phyloP scores from a whole-genome alignment of 257 asterid species.

The Solanum dulcamara region DNA sequence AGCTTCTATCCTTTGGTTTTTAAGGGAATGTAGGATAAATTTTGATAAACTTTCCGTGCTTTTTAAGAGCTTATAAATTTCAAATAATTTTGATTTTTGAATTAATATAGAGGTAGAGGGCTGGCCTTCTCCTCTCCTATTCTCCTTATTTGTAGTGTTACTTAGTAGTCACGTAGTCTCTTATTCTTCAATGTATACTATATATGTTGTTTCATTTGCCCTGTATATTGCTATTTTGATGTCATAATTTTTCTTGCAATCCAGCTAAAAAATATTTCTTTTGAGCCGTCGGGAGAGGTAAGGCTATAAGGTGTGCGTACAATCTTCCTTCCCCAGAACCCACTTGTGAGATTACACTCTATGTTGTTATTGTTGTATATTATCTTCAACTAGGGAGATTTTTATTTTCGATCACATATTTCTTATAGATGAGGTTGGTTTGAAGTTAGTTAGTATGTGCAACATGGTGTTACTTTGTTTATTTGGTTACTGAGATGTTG shows the following conservation, averaged over 20 bases:
- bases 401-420: background rate
- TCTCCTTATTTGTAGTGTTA: background rate
- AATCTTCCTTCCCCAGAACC: background rate
- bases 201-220: background rate
- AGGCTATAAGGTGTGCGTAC: background rate
- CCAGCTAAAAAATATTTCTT: background rate
- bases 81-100: background rate
- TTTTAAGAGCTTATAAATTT: background rate
- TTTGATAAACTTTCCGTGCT: background rate
- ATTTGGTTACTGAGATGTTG: background rate
- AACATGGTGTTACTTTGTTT: background rate
- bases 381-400: background rate
- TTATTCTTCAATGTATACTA: background rate
- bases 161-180: background rate
- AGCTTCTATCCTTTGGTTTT: background rate
- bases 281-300: background rate
- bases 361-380: background rate
- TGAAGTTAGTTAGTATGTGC: background rate
- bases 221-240: background rate
- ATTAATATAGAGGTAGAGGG: background rate
- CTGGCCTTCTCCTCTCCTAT: background rate
- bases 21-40: background rate
- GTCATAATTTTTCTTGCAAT: background rate
- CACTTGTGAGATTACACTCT: background rate
- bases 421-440: background rate